Evolutionary conservation across 164 flowering plant species (phyloP).

Genomic region (Tetrastigma voinierianum): DNA sequence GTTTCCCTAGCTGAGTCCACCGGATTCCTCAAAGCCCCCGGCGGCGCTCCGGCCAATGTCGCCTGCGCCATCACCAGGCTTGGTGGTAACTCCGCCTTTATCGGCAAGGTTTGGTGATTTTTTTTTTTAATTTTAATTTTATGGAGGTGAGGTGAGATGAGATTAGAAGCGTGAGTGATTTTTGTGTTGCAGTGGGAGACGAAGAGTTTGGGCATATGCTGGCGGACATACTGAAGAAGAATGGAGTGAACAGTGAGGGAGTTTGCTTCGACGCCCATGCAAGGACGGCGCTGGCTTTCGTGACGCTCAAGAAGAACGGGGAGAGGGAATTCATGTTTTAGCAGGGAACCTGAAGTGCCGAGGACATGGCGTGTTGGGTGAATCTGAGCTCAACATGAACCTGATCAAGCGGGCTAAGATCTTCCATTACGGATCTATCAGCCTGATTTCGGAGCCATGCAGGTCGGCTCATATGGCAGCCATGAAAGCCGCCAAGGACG

Average conservation of each 20-base stretch:
- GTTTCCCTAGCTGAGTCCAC: conserved; percentile 65
- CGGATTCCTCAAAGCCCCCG: conserved; percentile 77
- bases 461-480: conserved; percentile 78
- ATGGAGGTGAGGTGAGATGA: too few species aligned
- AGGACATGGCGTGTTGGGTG: conserved; percentile 59
- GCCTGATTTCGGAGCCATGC: conserved; percentile 72
- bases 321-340: conserved; percentile 80
- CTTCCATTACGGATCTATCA: conserved; percentile 79
- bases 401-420: conserved; percentile 54
- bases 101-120: conserved; percentile 53
- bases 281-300: conserved; percentile 73
- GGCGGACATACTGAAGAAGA: conserved; percentile 48
- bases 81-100: conserved; percentile 67
- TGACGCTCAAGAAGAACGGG: conserved; percentile 51
- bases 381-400: conserved; percentile 49
- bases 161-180: too few species aligned
- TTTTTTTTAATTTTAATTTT: neutral
- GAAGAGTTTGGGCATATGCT: conserved; percentile 82
- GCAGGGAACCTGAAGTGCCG: conserved; percentile 81
- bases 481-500: conserved; percentile 62
- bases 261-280: conserved; percentile 55
- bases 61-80: conserved; percentile 72
- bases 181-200: conserved; percentile 40
- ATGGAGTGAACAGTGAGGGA: conserved; percentile 52
- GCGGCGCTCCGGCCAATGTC: conserved; percentile 90